These are phyloP conservation scores for Cronartium quercuum DNA, from an alignment of 1,284 basidiomycete genomes.

Conservation along the genomic window DNA sequence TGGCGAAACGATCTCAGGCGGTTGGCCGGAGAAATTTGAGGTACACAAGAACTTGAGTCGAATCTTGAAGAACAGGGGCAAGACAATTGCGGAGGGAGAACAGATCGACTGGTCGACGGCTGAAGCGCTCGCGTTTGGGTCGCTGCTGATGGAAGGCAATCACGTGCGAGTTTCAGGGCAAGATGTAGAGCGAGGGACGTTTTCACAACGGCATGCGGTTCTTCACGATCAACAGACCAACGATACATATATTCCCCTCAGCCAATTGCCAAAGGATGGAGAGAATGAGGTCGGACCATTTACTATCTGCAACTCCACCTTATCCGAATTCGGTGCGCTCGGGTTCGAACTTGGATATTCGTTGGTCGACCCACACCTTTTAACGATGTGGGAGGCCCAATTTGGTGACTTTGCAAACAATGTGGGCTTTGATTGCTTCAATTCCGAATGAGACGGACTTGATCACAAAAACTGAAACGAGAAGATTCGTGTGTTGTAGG, in stretches of 20 bases:
- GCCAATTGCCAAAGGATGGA: slow-evolving; percentile 54
- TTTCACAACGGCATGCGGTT: slow-evolving; percentile 98
- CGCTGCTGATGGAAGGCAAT: slow-evolving; percentile 82
- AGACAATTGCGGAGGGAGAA: slow-evolving; percentile 79
- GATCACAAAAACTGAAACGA: too few species aligned
- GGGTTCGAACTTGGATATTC: slow-evolving; percentile 99
- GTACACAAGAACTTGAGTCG: slow-evolving; percentile 90
- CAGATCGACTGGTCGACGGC: slow-evolving; percentile 99
- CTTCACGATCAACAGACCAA: slow-evolving; percentile 94
- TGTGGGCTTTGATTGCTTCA: slow-evolving; percentile 13
- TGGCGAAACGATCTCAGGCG: slow-evolving; percentile 70
- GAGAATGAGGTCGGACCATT: slow-evolving; percentile 83
- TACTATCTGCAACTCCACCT: slow-evolving; percentile 91
- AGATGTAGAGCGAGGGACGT: slow-evolving; percentile 98
- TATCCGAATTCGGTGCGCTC: slow-evolving; percentile 90
- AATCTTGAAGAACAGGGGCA: slow-evolving; percentile 79
- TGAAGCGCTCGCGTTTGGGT: slow-evolving; percentile 93
- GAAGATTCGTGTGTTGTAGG: slow-evolving; percentile 49
- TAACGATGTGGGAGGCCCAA: slow-evolving; percentile 97
- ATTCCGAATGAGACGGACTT: too few species aligned
- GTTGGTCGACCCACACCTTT: slow-evolving; percentile 83
- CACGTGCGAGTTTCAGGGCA: slow-evolving; percentile 96
- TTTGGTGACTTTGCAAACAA: slow-evolving; percentile 98
- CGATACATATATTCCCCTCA: slow-evolving; percentile 79
- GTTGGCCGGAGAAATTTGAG: slow-evolving; percentile 58